phyloP scores from a whole-genome alignment of 2,329 filamentous ascomycete species.

The Cytospora chrysosperma region DNA sequence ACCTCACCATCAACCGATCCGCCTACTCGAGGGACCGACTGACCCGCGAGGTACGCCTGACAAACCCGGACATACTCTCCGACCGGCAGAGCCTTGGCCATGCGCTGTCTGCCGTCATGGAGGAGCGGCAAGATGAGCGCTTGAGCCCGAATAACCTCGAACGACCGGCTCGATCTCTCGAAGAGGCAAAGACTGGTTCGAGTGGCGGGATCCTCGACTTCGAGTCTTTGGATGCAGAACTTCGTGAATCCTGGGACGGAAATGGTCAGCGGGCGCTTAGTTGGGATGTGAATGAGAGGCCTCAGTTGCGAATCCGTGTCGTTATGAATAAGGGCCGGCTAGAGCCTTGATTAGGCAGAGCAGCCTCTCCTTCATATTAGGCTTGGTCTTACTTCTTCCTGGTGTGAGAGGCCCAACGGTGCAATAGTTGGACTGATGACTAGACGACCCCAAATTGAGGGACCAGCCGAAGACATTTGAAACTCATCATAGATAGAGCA shows the following conservation, averaged over 20 bases:
- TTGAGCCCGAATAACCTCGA: neutral
- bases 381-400: neutral
- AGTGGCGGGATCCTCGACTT: constrained; percentile 22
- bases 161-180: neutral
- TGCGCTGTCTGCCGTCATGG: constrained; percentile 10
- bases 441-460: no score
- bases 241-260: neutral
- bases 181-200: neutral
- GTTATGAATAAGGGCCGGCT: constrained; percentile 11
- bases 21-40: constrained; percentile 46
- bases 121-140: constrained; percentile 1
- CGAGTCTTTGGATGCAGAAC: neutral
- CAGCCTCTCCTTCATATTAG: neutral
- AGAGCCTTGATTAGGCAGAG: neutral
- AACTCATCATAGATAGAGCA: no score
- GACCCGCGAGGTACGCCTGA: constrained; percentile 41
- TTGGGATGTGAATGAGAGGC: constrained; percentile 8
- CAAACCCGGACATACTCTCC: constrained; percentile 32
- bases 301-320: neutral
- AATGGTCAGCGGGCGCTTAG: neutral
- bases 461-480: no score
- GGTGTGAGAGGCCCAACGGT: no score
- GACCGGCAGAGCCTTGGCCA: constrained; percentile 19
- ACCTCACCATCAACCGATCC: constrained; percentile 48
- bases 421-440: no score